phyloP scores from a whole-genome alignment of 2,329 filamentous ascomycete genomes.

The Aspergillus intermedius region DNA sequence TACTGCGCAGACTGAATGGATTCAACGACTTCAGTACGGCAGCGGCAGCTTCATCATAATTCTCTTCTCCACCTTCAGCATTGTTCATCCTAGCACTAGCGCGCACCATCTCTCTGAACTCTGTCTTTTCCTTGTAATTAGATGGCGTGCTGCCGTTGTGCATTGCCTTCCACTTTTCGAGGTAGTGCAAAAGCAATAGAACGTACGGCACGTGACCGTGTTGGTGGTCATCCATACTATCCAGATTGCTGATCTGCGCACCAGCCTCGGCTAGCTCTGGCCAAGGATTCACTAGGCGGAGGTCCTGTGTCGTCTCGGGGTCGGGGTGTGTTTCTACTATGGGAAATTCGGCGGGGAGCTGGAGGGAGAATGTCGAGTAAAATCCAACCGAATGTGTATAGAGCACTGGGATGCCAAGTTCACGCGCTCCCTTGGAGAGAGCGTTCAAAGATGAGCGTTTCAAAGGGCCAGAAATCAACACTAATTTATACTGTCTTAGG shows the following conservation, averaged over 20 bases:
- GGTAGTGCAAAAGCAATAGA: constrained; percentile 71
- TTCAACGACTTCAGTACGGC: constrained; percentile 85
- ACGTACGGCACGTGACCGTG: constrained; percentile 91
- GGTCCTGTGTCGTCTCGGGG: constrained; percentile 72
- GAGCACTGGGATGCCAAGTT: constrained; percentile 65
- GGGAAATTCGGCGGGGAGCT: constrained; percentile 72
- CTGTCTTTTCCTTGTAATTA: constrained; percentile 77
- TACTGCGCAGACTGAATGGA: constrained; percentile 58
- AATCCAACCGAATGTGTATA: constrained; percentile 86
- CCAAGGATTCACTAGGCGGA: constrained; percentile 82
- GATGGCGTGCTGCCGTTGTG: constrained; percentile 64
- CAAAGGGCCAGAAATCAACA: constrained; percentile 56
- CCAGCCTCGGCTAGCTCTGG: constrained; percentile 67
- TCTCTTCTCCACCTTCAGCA: constrained; percentile 85
- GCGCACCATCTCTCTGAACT: constrained; percentile 67
- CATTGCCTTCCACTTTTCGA: constrained; percentile 68
- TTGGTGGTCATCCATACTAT: constrained; percentile 65
- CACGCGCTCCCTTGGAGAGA: constrained; percentile 46
- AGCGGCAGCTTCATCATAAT: constrained; percentile 85
- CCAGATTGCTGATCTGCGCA: constrained; percentile 58
- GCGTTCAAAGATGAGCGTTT: constrained; percentile 45
- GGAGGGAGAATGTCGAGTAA: constrained; percentile 80
- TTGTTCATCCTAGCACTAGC: constrained; percentile 63
- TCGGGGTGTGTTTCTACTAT: constrained; percentile 96
- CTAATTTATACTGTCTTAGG: constrained; percentile 49